Evolutionary conservation across 2,329 filamentous ascomycete genomes (phyloP).

Genomic region (Botrytis fragariae): DNA sequence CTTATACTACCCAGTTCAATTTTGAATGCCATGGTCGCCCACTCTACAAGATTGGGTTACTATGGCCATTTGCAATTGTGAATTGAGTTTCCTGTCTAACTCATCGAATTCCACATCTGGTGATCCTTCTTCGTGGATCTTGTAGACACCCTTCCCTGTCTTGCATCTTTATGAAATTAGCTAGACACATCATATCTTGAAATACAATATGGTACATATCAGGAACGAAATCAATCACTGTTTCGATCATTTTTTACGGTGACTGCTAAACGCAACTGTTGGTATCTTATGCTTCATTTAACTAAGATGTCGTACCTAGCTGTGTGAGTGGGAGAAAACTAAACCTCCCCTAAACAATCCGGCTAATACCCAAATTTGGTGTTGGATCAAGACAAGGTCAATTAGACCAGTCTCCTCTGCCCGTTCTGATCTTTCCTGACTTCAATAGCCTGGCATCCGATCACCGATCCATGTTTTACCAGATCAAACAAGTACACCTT

Average conservation of each 20-base stretch:
- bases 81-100: neutral
- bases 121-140: neutral
- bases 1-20: neutral
- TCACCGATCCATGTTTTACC: slow-evolving; percentile 1
- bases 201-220: neutral
- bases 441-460: neutral
- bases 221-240: neutral
- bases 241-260: neutral
- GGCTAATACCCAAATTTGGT: neutral
- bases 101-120: neutral
- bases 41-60: neutral
- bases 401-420: neutral
- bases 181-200: neutral
- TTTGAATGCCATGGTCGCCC: neutral
- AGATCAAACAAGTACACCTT: slow-evolving; percentile 10
- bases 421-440: neutral
- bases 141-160: neutral
- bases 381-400: neutral
- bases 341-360: neutral
- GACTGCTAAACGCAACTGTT: neutral
- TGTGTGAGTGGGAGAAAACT: neutral
- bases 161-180: neutral
- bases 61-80: neutral
- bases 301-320: neutral
- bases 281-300: slow-evolving; percentile 1